phyloP scores from a whole-genome alignment of 192 early-diverging fungal species.

The Backusella westeae region DNA sequence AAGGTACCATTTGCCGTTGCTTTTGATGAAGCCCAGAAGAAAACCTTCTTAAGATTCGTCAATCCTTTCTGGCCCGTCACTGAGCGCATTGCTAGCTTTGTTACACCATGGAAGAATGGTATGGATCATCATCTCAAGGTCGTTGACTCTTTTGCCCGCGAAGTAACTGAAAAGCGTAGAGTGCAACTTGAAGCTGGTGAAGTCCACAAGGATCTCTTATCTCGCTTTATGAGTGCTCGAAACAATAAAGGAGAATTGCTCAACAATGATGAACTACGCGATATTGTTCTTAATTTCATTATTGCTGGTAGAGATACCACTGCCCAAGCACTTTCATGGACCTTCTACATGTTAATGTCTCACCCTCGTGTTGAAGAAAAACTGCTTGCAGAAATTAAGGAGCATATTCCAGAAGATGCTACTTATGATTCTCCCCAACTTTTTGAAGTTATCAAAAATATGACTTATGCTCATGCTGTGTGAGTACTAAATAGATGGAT shows the following conservation, averaged over 20 bases:
- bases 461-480: constrained; percentile 41
- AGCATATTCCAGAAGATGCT: constrained; percentile 29
- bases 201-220: constrained; percentile 28
- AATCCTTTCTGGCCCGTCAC: constrained; percentile 20
- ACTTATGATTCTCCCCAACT: constrained; percentile 20
- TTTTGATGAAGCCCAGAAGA: constrained; percentile 53
- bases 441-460: constrained; percentile 34
- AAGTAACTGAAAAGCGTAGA: constrained; percentile 29
- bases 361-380: constrained; percentile 44
- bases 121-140: constrained; percentile 32
- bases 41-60: constrained; percentile 35
- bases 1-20: constrained; percentile 47
- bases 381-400: constrained; percentile 40
- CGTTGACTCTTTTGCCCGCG: constrained; percentile 27
- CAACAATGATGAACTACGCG: constrained; percentile 34
- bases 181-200: constrained; percentile 19
- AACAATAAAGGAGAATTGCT: constrained; percentile 24
- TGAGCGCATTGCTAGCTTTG: neutral
- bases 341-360: constrained; percentile 40
- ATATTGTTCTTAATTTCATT: constrained; percentile 37
- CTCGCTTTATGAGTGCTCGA: constrained; percentile 34
- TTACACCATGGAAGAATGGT: constrained; percentile 12
- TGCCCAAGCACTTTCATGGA: constrained; percentile 51
- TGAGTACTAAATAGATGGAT: constrained; percentile 8
- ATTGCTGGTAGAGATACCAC: constrained; percentile 50